phyloP scores from a whole-genome alignment of 2,329 filamentous ascomycete species.

The Sporothrix mexicana region DNA sequence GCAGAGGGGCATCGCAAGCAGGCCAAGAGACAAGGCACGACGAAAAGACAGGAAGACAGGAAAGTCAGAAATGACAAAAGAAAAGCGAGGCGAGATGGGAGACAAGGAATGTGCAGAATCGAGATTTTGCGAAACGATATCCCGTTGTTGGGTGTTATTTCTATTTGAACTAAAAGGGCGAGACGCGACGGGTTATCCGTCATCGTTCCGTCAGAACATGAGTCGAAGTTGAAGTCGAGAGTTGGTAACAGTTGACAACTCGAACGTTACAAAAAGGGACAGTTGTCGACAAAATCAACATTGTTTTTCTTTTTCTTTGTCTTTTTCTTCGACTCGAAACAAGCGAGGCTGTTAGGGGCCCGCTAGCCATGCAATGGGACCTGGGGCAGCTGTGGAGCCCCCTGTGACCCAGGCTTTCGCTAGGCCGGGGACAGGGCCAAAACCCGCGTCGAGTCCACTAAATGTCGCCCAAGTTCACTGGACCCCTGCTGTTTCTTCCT shows the following conservation, averaged over 20 bases:
- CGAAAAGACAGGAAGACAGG: not conserved
- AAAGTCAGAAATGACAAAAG: not conserved
- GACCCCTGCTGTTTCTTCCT: no score
- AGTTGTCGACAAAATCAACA: no score
- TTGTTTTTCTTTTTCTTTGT: no score
- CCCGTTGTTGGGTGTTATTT: not conserved
- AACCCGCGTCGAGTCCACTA: no score
- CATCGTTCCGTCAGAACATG: not conserved
- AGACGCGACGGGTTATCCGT: not conserved
- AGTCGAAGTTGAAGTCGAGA: not conserved
- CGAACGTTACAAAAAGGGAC: not conserved
- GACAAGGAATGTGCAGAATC: no score
- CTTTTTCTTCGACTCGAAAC: not conserved
- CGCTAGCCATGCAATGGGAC: conserved; percentile 15
- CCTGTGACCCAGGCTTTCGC: not conserved
- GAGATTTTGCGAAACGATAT: no score
- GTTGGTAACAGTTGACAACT: not conserved
- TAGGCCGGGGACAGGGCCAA: not conserved
- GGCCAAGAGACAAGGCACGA: not conserved
- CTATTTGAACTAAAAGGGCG: not conserved
- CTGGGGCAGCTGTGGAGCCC: not conserved
- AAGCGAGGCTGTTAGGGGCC: not conserved
- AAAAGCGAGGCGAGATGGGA: no score
- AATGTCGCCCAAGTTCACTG: no score
- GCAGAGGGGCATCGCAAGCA: not conserved